Conservation (phyloP, 129 eudicot genomes). For the Ambrosia artemisiifolia region DNA sequence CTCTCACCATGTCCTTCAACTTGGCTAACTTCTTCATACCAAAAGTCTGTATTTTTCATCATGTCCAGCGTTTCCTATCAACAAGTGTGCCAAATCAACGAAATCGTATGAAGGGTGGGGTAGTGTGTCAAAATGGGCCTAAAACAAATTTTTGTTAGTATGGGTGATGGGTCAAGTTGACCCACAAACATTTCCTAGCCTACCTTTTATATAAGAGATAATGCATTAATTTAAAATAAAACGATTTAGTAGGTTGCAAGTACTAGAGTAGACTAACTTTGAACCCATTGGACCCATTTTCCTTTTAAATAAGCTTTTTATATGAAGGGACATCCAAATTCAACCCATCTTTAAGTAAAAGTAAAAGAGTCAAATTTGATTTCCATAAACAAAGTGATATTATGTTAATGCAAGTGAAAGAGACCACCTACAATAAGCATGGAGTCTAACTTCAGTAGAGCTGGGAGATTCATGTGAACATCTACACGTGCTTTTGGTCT, state of each 20-base stretch:
- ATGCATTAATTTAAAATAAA: neutral
- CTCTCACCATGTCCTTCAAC: conserved; percentile 52
- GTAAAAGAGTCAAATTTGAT: neutral
- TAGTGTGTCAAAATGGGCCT: neutral
- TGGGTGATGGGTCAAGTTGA: neutral
- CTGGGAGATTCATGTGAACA: conserved; percentile 86
- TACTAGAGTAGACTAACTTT: neutral
- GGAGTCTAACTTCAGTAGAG: conserved; percentile 81
- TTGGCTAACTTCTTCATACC: conserved; percentile 83
- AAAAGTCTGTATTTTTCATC: conserved; percentile 71
- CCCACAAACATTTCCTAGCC: neutral
- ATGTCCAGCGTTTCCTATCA: conserved; percentile 68
- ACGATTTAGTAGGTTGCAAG: neutral
- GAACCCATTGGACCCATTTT: neutral
- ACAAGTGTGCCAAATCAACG: conserved; percentile 3
- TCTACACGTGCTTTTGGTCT: conserved; percentile 88
- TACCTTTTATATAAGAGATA: neutral
- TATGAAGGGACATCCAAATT: neutral
- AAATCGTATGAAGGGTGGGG: neutral
- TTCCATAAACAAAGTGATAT: neutral
- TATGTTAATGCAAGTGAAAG: conserved; percentile 2
- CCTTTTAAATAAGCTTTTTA: neutral
- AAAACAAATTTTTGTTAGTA: neutral
- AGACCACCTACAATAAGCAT: conserved; percentile 86
- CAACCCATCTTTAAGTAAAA: neutral